Percentiles rank a stretch among this genome's conserved stretches.
Evolutionary conservation across 805 yeast species (phyloP).

Genomic region (Zygotorulaspora florentina): DNA sequence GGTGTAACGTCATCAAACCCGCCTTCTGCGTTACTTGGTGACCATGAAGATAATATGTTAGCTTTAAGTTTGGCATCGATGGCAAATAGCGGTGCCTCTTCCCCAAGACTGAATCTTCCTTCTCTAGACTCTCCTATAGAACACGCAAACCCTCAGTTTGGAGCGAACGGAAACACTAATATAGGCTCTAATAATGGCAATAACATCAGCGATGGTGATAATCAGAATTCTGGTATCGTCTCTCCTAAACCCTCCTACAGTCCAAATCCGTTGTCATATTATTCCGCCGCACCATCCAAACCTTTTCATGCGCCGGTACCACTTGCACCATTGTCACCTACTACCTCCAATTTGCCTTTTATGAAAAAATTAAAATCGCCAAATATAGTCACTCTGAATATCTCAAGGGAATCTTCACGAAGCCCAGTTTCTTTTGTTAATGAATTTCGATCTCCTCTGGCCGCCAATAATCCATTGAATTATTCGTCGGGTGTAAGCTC

Average conservation of each 20-base stretch:
- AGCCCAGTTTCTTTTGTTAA: slow-evolving; percentile 27
- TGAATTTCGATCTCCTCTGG: slow-evolving; percentile 26
- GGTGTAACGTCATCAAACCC: slow-evolving; percentile 16
- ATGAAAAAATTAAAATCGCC: slow-evolving; percentile 32
- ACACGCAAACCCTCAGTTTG: slow-evolving; percentile 9
- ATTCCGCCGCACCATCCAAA: slow-evolving; percentile 10
- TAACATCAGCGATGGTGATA: slow-evolving; percentile 6
- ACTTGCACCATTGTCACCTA: slow-evolving; percentile 17
- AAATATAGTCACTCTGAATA: slow-evolving; percentile 32
- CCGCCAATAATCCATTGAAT: slow-evolving; percentile 19
- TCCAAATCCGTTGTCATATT: slow-evolving; percentile 22
- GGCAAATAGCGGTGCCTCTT: slow-evolving; percentile 36
- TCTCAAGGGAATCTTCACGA: slow-evolving; percentile 32
- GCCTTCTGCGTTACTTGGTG: slow-evolving; percentile 25
- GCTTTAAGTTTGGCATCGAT: slow-evolving; percentile 35
- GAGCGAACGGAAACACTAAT: slow-evolving; percentile 1
- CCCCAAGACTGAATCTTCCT: slow-evolving; percentile 32
- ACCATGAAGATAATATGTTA: slow-evolving; percentile 34
- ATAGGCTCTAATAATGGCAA: not conserved
- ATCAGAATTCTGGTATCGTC: slow-evolving; percentile 16
- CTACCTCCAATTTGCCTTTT: slow-evolving; percentile 26
- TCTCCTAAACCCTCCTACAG: slow-evolving; percentile 26
- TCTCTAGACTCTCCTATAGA: slow-evolving; percentile 28
- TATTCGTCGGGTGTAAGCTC: slow-evolving; percentile 20
- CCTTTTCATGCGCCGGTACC: slow-evolving; percentile 9